Conservation (phyloP, 108 stramenopile species). For the Skeletonema costatum region DNA sequence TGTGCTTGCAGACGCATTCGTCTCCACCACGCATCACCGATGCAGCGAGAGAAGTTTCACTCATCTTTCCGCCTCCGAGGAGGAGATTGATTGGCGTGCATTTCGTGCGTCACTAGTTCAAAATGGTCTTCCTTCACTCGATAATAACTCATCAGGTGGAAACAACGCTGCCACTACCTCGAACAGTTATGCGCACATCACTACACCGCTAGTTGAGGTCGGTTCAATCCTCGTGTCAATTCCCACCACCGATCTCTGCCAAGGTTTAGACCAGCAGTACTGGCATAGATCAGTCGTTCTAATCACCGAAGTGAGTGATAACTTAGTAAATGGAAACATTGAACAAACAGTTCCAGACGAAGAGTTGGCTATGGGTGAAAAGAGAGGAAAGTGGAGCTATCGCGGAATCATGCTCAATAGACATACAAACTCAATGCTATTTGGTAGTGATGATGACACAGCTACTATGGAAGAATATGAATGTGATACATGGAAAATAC, state of each 20-base stretch:
- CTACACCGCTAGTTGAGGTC: slow-evolving; percentile 32
- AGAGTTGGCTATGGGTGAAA: slow-evolving; percentile 25
- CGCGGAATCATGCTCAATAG: slow-evolving; percentile 31
- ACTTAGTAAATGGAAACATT: slow-evolving; percentile 4
- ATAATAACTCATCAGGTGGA: neutral
- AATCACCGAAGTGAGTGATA: slow-evolving; percentile 23
- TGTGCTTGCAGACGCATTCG: neutral
- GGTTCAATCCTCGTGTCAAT: slow-evolving; percentile 32
- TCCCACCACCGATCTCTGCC: slow-evolving; percentile 37
- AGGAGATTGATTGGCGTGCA: slow-evolving; percentile 33
- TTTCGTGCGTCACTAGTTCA: slow-evolving; percentile 38
- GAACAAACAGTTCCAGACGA: slow-evolving; percentile 32
- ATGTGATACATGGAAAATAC: slow-evolving; percentile 22
- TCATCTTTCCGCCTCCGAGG: neutral
- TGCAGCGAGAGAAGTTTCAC: neutral
- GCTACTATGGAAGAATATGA: neutral
- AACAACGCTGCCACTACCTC: neutral
- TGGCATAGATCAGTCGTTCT: slow-evolving; percentile 35
- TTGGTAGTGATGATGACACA: neutral
- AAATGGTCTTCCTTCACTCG: slow-evolving; percentile 35
- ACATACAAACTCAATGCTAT: slow-evolving; percentile 1
- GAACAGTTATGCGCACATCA: slow-evolving; percentile 14
- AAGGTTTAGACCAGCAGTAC: slow-evolving; percentile 40
- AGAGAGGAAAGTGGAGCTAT: slow-evolving; percentile 32
- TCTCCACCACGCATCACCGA: neutral